Evolutionary conservation across 495 filamentous ascomycete genomes (phyloP), one percentile per base, ranked within the genome.

Genomic region (Chaetomidium leptoderma): DNA sequence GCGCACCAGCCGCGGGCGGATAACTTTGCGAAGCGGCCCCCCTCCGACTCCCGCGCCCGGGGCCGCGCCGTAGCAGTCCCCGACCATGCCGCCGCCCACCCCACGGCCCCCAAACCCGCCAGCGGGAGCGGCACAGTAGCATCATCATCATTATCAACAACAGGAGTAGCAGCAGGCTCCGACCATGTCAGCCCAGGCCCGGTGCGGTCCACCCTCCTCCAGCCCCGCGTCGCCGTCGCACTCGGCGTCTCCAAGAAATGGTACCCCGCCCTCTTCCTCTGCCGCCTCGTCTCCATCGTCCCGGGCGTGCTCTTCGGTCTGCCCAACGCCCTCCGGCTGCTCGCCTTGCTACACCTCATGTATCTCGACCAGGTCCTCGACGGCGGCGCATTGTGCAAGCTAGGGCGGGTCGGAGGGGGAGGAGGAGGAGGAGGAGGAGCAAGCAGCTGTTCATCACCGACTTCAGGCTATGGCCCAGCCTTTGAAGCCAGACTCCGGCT

Each of bases 161-260:
- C 51, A 39, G 17, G 37, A 9, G 19, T 30, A 8, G 46, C 19
- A 29, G 35, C 51, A 39, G 17, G 37, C 30, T 32, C 35, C 26
- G 42, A 47, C 24, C 32, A 32, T 17, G 40, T 43, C 21, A 76
- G 85, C 88, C 78, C 90, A 85, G 84, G 91, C 84, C 81, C 56
- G 16, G 54, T 60, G n/a, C 62, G 53, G 9, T 93, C 91, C 76
- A 92, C 76, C 10, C 63, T 77, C 48, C 64, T 80, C n/a, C 75
- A 78, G 54, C 77, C 77, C 46, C 77, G 77, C 50, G 73, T 80
- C 17, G 75, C 77, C 64, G 77, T 80, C 55, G 68, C 72, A 19
- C 69, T 80, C 43, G 76, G 75, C 48, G 63, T 80, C 14, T 72
- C 76, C n/a, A 66, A 68, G 48, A 63, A 54, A 39, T 80, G 77